Evolutionary conservation across 2,329 filamentous ascomycete genomes (phyloP), one percentile per base, ranked within the genome.

Genomic region (Fusarium foetens): DNA sequence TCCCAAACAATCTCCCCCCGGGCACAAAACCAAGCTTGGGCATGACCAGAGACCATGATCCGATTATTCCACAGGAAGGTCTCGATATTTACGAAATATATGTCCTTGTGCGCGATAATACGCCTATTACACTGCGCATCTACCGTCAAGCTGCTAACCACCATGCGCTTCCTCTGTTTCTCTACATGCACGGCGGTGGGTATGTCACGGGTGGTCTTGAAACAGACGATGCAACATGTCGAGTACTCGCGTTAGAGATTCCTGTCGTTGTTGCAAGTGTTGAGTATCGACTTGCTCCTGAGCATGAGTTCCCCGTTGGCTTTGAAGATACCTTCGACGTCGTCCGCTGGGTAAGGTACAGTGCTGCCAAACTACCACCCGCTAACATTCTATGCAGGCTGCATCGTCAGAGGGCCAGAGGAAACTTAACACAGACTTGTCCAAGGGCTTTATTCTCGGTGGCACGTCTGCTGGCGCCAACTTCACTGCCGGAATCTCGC

Each of bases 401-500:
- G 72, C 73, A 19, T 78, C 76, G 1, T 17, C 66, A 13, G 35
- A 72, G 13, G 45, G 76, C 75, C 23, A 71, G 66, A 31, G 77
- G 77, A 66, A 79, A 72, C 58, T 87, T 10, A 73, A 79, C 13
- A 83, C 82, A 3, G 80, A 86, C 52, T 81, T 86, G 4, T 65
- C 75, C 8, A 80, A 80, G 58, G 86, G 85, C 13, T 85, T 88
- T 68, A 80, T 87, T n/a, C 75, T 88, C 0, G 84, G 85, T 13
- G 86, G 86, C 23, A 84, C 82, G 9, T 86, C 84, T 4, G 86
- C 86, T 1, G 86, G 86, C 8, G 86, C 84, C n/a, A 87, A 87
- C 72, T 82, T 88, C 61, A 81, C 85, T 1, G 83, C 83, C 0
- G 84, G 84, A 1, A 80, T 87, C 2, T 80, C 84, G 2, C 82